These are phyloP conservation scores for Syzygium aromaticum DNA, from an alignment of 345 rosid species.

Conservation along the genomic window DNA sequence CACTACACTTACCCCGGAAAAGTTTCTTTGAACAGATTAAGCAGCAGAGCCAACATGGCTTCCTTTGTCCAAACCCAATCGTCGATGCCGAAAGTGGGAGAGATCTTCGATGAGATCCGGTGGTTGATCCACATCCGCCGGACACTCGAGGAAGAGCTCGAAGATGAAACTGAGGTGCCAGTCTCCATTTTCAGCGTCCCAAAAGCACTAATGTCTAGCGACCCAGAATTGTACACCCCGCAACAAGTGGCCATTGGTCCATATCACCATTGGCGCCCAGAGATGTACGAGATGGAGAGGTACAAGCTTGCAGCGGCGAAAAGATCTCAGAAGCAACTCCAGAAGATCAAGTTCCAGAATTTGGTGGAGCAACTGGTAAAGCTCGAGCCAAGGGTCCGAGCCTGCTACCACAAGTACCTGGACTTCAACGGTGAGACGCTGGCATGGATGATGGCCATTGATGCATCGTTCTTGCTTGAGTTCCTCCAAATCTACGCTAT, in stretches of 20 bases:
- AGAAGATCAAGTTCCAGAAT: constrained; percentile 22
- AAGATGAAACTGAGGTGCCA: constrained; percentile 29
- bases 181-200: constrained; percentile 63
- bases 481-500: constrained; percentile 33
- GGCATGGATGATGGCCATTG: constrained; percentile 87
- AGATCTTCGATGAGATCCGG: constrained; percentile 41
- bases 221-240: constrained; percentile 61
- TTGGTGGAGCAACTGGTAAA: constrained; percentile 33
- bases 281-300: constrained; percentile 60
- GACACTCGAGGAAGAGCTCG: constrained; percentile 48
- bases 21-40: neutral
- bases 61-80: neutral
- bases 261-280: constrained; percentile 66
- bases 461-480: constrained; percentile 58
- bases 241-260: constrained; percentile 73
- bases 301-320: constrained; percentile 53
- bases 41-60: neutral
- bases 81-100: neutral
- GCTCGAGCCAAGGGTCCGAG: constrained; percentile 35
- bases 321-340: constrained; percentile 27
- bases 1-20: neutral
- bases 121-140: constrained; percentile 53
- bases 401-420: constrained; percentile 50
- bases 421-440: constrained; percentile 42
- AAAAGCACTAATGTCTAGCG: constrained; percentile 26